Conservation (phyloP, 2,329 filamentous ascomycete species). For the Amauroascus verrucosus region DNA sequence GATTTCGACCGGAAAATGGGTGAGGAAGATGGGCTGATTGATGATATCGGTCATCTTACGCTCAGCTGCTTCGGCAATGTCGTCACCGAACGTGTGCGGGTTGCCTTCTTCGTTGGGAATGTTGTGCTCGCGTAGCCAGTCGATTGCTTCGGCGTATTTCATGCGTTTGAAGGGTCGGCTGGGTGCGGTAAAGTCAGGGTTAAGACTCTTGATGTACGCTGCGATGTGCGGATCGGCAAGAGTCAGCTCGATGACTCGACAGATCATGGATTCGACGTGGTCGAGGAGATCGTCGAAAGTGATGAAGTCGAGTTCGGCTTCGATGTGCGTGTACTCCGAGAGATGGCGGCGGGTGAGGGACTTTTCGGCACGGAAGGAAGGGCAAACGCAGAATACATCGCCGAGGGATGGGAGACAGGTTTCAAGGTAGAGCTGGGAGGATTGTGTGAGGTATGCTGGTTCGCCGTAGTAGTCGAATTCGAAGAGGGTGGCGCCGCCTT, state of each 20-base stretch:
- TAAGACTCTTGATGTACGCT: conserved; percentile 68
- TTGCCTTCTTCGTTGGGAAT: conserved; percentile 90
- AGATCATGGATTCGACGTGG: conserved; percentile 81
- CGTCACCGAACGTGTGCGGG: conserved; percentile 84
- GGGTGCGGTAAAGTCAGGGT: conserved; percentile 79
- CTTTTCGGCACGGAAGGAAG: conserved; percentile 97
- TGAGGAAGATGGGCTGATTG: conserved; percentile 89
- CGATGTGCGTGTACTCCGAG: conserved; percentile 93
- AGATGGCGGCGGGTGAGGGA: conserved; percentile 87
- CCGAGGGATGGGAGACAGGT: conserved; percentile 83
- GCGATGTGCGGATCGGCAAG: conserved; percentile 64
- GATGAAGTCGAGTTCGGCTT: conserved; percentile 95
- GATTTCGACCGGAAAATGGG: conserved; percentile 93
- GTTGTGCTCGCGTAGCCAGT: conserved; percentile 82
- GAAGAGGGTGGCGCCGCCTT: conserved; percentile 87
- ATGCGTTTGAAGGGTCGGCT: conserved; percentile 84
- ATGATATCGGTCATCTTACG: conserved; percentile 94
- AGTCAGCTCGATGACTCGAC: conserved; percentile 68
- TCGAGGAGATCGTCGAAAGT: conserved; percentile 76
- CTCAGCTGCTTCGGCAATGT: conserved; percentile 96
- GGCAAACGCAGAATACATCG: conserved; percentile 95
- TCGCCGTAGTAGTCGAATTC: conserved; percentile 81
- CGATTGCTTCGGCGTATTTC: conserved; percentile 86
- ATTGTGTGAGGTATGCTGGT: conserved; percentile 88
- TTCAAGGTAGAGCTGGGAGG: conserved; percentile 93